Evolutionary conservation across 176 grass and related monocot genomes (phyloP).

Genomic region (Oryza brachyantha): DNA sequence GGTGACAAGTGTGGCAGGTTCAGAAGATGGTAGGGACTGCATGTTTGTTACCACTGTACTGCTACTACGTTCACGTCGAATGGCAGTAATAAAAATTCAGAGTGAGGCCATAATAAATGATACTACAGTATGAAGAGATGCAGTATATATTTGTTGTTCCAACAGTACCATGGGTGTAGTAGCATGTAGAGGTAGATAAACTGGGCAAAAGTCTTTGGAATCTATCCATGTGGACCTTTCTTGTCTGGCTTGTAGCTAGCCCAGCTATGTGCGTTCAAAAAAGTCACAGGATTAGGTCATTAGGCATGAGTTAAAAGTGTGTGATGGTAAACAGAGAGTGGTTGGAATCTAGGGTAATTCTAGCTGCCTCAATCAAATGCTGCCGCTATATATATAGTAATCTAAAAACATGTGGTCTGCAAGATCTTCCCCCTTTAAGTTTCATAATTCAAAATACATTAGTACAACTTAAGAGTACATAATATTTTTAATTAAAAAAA

Average conservation of each 20-base stretch:
- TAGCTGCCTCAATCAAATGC: background rate
- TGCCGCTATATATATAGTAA: background rate
- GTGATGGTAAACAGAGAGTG: background rate
- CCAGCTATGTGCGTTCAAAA: background rate
- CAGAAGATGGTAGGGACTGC: background rate
- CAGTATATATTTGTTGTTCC: background rate
- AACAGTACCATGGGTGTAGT: background rate
- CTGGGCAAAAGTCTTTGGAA: slow-evolving; percentile 6
- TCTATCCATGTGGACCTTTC: slow-evolving; percentile 23
- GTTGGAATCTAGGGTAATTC: slow-evolving; percentile 22
- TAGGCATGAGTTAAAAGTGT: background rate
- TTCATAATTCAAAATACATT: too few species aligned
- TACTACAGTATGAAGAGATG: background rate
- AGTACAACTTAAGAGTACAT: too few species aligned
- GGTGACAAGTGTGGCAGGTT: background rate
- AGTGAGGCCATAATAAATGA: too few species aligned
- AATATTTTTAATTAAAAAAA: too few species aligned
- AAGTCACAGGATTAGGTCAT: background rate
- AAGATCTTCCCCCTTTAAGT: background rate
- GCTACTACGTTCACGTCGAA: background rate
- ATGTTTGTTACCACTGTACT: background rate
- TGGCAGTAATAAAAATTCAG: background rate
- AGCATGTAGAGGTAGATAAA: background rate
- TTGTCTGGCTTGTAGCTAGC: slow-evolving; percentile 18
- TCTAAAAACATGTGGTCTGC: background rate